Evolutionary conservation across 2,329 filamentous ascomycete species (phyloP), one percentile per base, ranked within the genome.

Genomic region (Xylaria sp.): DNA sequence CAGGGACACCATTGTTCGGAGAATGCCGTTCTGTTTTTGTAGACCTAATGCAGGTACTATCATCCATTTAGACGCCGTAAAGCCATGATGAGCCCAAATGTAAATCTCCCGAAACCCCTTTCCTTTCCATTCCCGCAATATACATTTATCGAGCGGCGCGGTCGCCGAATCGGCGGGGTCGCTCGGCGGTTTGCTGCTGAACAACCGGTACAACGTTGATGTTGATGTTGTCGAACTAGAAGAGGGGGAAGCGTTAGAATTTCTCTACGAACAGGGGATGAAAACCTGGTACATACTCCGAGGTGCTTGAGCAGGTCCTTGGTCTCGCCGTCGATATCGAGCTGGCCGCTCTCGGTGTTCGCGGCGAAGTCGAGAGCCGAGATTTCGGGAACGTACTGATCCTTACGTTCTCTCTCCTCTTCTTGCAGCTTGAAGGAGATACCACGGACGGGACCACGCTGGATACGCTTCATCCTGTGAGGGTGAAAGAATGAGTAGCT

Each of bases 341-440:
- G 89, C 85, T 94, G 91, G 80, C 96, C 96, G 55, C 86, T 92
- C 88, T 98, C 96, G 83, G 89, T 90, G 87, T 92, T 93, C 89
- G 97, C 93, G 81, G 92, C 90, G 88, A 98, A 97, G 89, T 99
- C 96, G 82, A 99, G 92, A 81, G 96, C 96, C 71, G 97, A 99
- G 79, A 99, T 89, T 87, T 99, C 96, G 81, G 96, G 96, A 76
- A 99, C 96, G 88, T 98, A 99, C 89, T 99, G 96, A 89, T 99
- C 96, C 93, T 99, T 99, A 84, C 96, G 92, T 88, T 99, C 96
- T 90, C 96, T 93, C 92, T 99, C 96, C 89, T 99, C 96, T 89
- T 99, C 96, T 88, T 99, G 96, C 71, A 99, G 93, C 91, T 99
- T 99, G 94, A 99, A 99, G 85, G 97, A 99, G 87, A 99, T 99